Conservation (phyloP, 75 land plant genomes). For the Pinus tabuliformis region DNA sequence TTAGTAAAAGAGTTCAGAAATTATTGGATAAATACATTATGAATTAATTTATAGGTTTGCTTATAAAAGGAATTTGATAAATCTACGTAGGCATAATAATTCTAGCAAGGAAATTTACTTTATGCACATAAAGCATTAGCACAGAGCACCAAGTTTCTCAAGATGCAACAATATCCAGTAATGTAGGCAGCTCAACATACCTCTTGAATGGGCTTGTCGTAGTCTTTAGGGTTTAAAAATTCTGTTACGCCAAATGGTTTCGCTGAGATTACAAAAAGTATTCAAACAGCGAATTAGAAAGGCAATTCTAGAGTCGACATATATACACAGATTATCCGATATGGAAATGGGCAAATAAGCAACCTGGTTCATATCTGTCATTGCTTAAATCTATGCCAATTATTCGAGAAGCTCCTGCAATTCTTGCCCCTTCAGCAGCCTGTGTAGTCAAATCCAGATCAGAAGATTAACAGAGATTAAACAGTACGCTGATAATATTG, state of each 20-base stretch:
- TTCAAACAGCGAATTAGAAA: too few species aligned
- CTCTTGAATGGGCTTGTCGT: conserved; percentile 44
- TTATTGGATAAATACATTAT: too few species aligned
- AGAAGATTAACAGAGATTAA: not conserved
- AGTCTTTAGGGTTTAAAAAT: conserved; percentile 46
- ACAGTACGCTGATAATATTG: too few species aligned
- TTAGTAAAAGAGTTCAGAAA: too few species aligned
- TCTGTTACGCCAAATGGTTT: conserved; percentile 46
- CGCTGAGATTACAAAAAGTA: conserved; percentile 20
- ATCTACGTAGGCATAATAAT: too few species aligned
- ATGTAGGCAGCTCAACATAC: conserved; percentile 6
- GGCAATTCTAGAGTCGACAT: not conserved
- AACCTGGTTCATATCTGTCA: conserved; percentile 26
- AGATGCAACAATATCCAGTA: too few species aligned
- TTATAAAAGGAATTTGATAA: too few species aligned
- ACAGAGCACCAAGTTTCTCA: not conserved
- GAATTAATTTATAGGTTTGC: too few species aligned
- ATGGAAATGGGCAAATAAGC: too few species aligned
- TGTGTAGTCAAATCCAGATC: not conserved
- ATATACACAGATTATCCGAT: too few species aligned
- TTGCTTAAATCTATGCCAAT: conserved; percentile 37
- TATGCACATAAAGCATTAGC: too few species aligned
- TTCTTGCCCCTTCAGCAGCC: conserved; percentile 44
- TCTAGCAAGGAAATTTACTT: too few species aligned
- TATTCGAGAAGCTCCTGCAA: conserved; percentile 32